Base-by-base conservation (phyloP, 495 filamentous ascomycete species). In the Aspergillus wentii region DNA sequence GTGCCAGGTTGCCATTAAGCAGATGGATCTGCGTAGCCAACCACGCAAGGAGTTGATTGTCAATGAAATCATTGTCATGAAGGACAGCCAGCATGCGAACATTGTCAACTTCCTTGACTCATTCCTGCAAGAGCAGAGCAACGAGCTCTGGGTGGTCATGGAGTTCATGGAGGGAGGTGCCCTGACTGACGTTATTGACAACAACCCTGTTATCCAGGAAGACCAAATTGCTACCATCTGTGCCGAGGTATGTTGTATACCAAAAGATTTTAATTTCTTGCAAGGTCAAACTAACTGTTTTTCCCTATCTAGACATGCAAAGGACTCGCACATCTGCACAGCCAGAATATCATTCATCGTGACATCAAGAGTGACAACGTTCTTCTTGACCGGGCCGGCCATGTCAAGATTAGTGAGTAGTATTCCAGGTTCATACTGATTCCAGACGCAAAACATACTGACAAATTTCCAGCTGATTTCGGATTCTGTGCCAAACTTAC, bases 361-460 rank as follows among this genome's bases (percentile, higher is more conserved):
- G 92, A 98, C 63, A 98, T 98, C 65, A 98, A 98, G 78, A 87
- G 81, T 68, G 92, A 97, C 68, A 98, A 98, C 54, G 92, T 98
- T 38, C 79, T 98, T 23, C 74, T 98, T 34, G 90, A 95, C 60
- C 85, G 83, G 35, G 81, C 86, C 50, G 92, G 92, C 36, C 89
- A 95, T 51, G 92, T 98, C 61, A 98, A 98, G 61, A 96, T 98
- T 49, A 98, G 88, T 94, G 74, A 63, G 87, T 74, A n/a, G n/a
- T 7, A 16, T 16, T 17, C 3, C 17, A 14, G 17, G 9, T 29
- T 23, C 15, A 19, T 16, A 17, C 17, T 34, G 16, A 13, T 0
- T 4, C 16, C 22, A 31, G 5, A 9, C 15, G 1, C 2, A 23
- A 17, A 9, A 13, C 3, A 21, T 44, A 37, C 44, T 48, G 25